Evolutionary conservation across 2,329 filamentous ascomycete species (phyloP).

Genomic region (Xylaria arbuscula): DNA sequence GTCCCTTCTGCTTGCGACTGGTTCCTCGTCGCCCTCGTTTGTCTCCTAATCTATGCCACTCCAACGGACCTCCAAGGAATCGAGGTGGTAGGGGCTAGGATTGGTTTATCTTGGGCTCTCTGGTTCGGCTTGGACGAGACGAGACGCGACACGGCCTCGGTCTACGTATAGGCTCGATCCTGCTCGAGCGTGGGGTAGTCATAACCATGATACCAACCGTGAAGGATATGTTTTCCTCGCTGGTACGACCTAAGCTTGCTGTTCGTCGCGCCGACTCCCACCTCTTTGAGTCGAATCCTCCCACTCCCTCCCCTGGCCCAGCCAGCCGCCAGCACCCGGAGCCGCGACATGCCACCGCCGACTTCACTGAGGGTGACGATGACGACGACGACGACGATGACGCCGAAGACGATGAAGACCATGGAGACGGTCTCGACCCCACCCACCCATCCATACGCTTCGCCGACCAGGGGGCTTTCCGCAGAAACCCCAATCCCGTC

Average conservation of each 20-base stretch:
- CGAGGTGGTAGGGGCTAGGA: conserved; percentile 42
- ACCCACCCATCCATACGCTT: conserved; percentile 50
- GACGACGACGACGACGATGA: conserved; percentile 74
- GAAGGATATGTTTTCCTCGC: conserved; percentile 50
- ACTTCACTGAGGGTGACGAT: conserved; percentile 74
- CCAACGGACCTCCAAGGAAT: conserved; percentile 36
- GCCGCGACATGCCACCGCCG: conserved; percentile 68
- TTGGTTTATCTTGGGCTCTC: conserved; percentile 34
- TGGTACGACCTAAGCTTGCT: conserved; percentile 45
- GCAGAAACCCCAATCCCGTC: conserved; percentile 49
- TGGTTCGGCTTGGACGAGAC: conserved; percentile 33
- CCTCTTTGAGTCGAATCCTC: conserved; percentile 42
- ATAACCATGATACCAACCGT: conserved; percentile 46
- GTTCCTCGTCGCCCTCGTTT: conserved; percentile 1
- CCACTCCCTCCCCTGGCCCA: conserved; percentile 46
- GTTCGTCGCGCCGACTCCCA: conserved; percentile 44
- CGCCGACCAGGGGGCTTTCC: conserved; percentile 54
- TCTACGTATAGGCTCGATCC: conserved; percentile 18
- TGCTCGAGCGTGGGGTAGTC: conserved; percentile 35
- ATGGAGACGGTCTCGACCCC: conserved; percentile 44
- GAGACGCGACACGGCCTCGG: conserved; percentile 33
- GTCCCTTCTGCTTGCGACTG: background rate
- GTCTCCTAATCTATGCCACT: conserved; percentile 34
- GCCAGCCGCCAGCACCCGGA: conserved; percentile 51
- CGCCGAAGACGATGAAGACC: conserved; percentile 68